A percentile compares a stretch with the other conserved stretches of the same genome.
phyloP scores from a whole-genome alignment of 768 basidiomycete genomes.

The Leucosporidium creatinivorum region DNA sequence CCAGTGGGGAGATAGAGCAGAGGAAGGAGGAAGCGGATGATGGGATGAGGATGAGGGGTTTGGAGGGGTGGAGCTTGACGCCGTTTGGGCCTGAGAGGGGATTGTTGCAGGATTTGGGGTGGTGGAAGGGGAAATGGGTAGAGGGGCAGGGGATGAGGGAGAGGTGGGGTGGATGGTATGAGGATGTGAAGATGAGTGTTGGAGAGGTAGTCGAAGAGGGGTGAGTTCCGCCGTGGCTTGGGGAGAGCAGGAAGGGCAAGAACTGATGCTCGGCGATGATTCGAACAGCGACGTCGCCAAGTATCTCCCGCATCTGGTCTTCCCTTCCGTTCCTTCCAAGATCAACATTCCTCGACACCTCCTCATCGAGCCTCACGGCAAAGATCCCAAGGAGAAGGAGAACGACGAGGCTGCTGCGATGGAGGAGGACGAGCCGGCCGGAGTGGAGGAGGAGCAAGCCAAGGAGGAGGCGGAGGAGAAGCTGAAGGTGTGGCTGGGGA shows the following conservation, averaged over 20 bases:
- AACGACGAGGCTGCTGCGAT: neutral
- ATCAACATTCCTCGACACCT: constrained; percentile 1
- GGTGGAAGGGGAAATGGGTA: constrained; percentile 16
- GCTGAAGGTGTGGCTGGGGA: constrained; percentile 3
- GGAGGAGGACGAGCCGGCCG: constrained; percentile 1
- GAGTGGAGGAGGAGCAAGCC: neutral
- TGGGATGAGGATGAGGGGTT: neutral
- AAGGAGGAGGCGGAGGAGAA: neutral
- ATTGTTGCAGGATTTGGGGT: constrained; percentile 15
- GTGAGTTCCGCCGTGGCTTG: neutral
- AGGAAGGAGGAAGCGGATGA: neutral
- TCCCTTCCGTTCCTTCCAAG: neutral
- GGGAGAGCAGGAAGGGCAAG: accelerated
- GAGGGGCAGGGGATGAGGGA: neutral
- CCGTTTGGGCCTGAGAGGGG: constrained; percentile 19
- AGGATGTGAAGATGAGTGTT: neutral
- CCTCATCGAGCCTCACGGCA: neutral
- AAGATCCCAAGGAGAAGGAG: neutral
- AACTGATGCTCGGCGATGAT: neutral
- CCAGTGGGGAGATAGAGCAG: neutral
- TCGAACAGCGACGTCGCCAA: neutral
- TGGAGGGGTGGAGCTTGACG: neutral
- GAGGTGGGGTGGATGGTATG: constrained; percentile 33
- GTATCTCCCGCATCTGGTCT: constrained; percentile 5
- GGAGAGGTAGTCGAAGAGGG: neutral